Conservation (phyloP, 192 early-diverging fungal genomes). For the Linderina pennispora region DNA sequence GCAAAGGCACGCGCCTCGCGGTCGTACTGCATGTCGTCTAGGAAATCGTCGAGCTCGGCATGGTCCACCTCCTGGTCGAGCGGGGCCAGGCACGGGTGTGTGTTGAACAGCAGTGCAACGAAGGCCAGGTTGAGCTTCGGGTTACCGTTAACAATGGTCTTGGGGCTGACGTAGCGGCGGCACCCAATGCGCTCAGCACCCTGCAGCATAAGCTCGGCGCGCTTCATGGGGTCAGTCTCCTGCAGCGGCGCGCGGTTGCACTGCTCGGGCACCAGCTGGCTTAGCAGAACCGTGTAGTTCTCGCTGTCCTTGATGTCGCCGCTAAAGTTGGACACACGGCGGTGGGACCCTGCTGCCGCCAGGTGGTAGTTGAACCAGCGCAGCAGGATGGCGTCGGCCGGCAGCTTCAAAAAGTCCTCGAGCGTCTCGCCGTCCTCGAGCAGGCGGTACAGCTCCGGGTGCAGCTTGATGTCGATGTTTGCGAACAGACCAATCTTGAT, state of each 20-base stretch:
- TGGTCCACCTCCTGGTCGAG: conserved; percentile 80
- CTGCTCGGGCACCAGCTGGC: conserved; percentile 78
- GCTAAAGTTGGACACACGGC: conserved; percentile 85
- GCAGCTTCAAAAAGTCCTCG: conserved; percentile 90
- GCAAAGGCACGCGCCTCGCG: conserved; percentile 78
- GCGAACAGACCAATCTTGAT: conserved; percentile 96
- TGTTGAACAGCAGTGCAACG: conserved; percentile 97
- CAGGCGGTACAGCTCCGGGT: conserved; percentile 95
- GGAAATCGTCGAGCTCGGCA: conserved; percentile 77
- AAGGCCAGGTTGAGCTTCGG: conserved; percentile 98
- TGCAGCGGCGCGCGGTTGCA: conserved; percentile 81
- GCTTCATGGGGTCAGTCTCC: conserved; percentile 63
- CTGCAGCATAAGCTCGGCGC: conserved; percentile 86
- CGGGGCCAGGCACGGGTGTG: conserved; percentile 88
- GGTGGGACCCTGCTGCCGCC: conserved; percentile 82
- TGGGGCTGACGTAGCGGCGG: conserved; percentile 90
- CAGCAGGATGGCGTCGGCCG: conserved; percentile 93
- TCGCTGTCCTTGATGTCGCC: conserved; percentile 92
- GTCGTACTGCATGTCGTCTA: conserved; percentile 48
- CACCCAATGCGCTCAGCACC: conserved; percentile 91
- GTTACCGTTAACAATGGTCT: conserved; percentile 92
- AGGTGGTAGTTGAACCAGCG: conserved; percentile 99
- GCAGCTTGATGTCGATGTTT: conserved; percentile 97
- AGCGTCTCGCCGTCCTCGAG: conserved; percentile 90
- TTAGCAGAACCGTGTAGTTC: conserved; percentile 91